These are phyloP conservation scores for Trichoderma semiorbis DNA, from an alignment of 2,329 filamentous ascomycete genomes.

Conservation along the genomic window DNA sequence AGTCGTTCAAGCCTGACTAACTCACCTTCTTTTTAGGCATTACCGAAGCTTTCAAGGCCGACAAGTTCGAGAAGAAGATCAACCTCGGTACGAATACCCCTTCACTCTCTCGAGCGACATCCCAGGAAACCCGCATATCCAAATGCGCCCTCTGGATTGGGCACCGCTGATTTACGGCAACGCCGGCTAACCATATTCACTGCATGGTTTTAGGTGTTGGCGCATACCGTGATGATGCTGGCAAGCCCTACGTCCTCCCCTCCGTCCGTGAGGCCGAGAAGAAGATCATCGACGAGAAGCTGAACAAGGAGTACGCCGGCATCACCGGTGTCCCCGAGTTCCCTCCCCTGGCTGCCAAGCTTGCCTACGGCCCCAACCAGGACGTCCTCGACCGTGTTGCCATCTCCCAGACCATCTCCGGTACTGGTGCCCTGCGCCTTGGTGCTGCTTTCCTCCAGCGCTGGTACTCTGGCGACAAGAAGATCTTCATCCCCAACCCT, in stretches of 20 bases:
- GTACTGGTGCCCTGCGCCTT: constrained; percentile 92
- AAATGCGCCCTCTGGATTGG: constrained; percentile 15
- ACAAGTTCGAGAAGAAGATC: constrained; percentile 91
- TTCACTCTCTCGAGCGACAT: constrained; percentile 7
- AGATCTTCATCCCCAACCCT: constrained; percentile 92
- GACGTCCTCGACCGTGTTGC: constrained; percentile 73
- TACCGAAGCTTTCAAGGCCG: constrained; percentile 98
- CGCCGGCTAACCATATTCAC: constrained; percentile 15
- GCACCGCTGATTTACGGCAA: constrained; percentile 17
- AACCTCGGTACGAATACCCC: constrained; percentile 68
- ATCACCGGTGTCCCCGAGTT: constrained; percentile 96
- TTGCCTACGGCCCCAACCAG: constrained; percentile 85
- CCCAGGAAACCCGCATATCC: constrained; percentile 4
- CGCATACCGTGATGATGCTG: constrained; percentile 96
- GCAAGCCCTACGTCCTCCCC: constrained; percentile 96
- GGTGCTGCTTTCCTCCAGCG: constrained; percentile 89
- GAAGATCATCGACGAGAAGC: constrained; percentile 69
- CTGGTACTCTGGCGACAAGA: constrained; percentile 88
- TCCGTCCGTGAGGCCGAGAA: constrained; percentile 88
- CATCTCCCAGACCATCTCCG: constrained; percentile 97
- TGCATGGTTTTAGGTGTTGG: constrained; percentile 66
- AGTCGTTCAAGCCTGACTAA: constrained; percentile 24
- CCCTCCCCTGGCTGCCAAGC: constrained; percentile 83
- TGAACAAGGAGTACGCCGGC: constrained; percentile 97
- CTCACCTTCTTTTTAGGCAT: constrained; percentile 55